Percentiles rank a stretch among this genome's conserved stretches.
phyloP scores from a whole-genome alignment of 768 basidiomycete species.

The Leccinum disarticulatum region DNA sequence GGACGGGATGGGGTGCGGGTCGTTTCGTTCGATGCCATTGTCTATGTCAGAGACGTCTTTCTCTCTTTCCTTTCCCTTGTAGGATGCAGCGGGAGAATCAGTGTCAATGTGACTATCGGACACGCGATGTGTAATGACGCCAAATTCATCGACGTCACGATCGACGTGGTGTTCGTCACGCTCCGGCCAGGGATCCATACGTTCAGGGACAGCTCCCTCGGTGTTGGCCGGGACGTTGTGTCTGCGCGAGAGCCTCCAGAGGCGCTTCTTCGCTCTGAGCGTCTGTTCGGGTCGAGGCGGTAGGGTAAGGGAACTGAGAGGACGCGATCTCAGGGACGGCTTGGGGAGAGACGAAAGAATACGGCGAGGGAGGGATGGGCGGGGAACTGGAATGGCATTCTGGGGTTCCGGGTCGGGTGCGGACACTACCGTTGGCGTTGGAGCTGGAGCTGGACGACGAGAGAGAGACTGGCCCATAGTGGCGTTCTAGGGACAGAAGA shows the following conservation, averaged over 20 bases:
- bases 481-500: conserved; percentile 3
- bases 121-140: conserved; percentile 28
- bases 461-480: conserved; percentile 35
- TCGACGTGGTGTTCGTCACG: conserved; percentile 31
- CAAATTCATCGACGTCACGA: conserved; percentile 30
- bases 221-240: conserved; percentile 13
- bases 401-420: conserved; percentile 7
- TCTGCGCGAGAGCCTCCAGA: conserved; percentile 26
- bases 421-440: conserved; percentile 11
- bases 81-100: conserved; percentile 22
- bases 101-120: conserved; percentile 28
- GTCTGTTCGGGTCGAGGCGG: conserved; percentile 26
- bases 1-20: conserved; percentile 12
- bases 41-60: conserved; percentile 15
- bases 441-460: conserved; percentile 18
- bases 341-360: conserved; percentile 34
- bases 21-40: conserved; percentile 5
- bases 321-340: conserved; percentile 20
- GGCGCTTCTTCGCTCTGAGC: conserved; percentile 29
- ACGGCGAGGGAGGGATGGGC: conserved; percentile 34
- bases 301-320: conserved; percentile 16
- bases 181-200: conserved; percentile 17
- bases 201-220: conserved; percentile 17
- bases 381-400: conserved; percentile 1
- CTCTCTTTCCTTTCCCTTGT: conserved; percentile 41